Conservation (phyloP, 163 green algal genomes). For the Scenedesmus sp. region DNA sequence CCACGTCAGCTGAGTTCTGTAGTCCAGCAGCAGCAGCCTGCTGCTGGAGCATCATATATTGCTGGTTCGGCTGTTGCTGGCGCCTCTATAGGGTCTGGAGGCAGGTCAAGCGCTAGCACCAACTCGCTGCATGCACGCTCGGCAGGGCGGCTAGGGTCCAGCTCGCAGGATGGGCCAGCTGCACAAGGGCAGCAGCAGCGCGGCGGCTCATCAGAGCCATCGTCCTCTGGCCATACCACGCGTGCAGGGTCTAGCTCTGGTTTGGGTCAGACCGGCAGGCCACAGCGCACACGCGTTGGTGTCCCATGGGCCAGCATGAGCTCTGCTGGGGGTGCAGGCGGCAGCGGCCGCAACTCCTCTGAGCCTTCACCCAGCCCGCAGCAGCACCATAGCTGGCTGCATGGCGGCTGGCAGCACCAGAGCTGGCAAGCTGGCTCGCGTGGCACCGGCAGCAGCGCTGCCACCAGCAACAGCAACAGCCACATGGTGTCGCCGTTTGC, state of each 20-base stretch:
- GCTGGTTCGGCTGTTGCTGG: neutral
- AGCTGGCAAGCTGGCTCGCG: neutral
- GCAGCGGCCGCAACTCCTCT: neutral
- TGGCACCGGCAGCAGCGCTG: neutral
- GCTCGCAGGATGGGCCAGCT: neutral
- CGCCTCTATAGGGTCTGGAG: neutral
- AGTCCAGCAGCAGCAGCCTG: neutral
- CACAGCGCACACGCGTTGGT: neutral
- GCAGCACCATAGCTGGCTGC: neutral
- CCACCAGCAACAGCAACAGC: constrained; percentile 19
- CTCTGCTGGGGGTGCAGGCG: neutral
- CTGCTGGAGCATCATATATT: neutral
- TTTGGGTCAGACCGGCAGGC: neutral
- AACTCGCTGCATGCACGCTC: neutral
- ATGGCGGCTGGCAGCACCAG: neutral
- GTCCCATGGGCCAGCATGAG: constrained; percentile 3
- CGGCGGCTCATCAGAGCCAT: neutral
- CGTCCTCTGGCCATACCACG: neutral
- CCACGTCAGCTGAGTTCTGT: neutral
- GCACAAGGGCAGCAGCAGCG: neutral
- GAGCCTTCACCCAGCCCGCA: constrained; percentile 15
- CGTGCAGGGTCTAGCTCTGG: neutral
- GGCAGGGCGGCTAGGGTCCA: neutral
- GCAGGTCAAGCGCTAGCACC: neutral
- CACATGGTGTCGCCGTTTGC: constrained; percentile 15